Percentiles rank a stretch among this genome's conserved stretches.
phyloP scores from a whole-genome alignment of 2,329 filamentous ascomycete genomes.

The Apiospora hydei region DNA sequence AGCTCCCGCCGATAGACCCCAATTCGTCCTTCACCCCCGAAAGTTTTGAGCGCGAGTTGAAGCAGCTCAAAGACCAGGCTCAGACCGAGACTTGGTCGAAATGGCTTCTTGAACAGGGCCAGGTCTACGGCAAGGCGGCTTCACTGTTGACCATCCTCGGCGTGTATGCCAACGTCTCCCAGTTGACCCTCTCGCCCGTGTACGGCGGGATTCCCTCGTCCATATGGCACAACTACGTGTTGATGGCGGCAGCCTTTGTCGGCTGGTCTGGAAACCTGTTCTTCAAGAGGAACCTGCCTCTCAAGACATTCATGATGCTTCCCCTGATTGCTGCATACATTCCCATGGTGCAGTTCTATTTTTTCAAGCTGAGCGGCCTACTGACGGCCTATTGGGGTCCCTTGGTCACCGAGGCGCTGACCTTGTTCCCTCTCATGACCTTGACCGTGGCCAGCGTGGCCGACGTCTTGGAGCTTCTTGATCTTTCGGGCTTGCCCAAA shows the following conservation, averaged over 20 bases:
- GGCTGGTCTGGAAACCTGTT: constrained; percentile 75
- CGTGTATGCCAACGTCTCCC: constrained; percentile 72
- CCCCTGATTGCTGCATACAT: constrained; percentile 79
- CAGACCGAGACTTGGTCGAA: constrained; percentile 43
- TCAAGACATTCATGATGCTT: constrained; percentile 61
- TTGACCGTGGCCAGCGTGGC: constrained; percentile 70
- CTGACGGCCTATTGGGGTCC: constrained; percentile 78
- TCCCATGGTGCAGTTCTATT: constrained; percentile 73
- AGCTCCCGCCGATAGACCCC: constrained; percentile 37
- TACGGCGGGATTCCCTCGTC: constrained; percentile 85
- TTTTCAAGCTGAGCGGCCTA: constrained; percentile 70
- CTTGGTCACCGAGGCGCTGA: constrained; percentile 74
- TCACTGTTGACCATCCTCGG: constrained; percentile 65
- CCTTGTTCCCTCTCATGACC: constrained; percentile 73
- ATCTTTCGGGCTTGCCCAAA: constrained; percentile 61
- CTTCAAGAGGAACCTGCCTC: constrained; percentile 56
- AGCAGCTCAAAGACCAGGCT: constrained; percentile 52
- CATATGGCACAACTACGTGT: constrained; percentile 72
- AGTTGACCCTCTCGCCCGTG: constrained; percentile 81
- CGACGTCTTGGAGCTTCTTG: constrained; percentile 67
- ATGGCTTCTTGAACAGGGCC: constrained; percentile 45
- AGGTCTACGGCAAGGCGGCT: constrained; percentile 50
- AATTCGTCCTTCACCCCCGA: constrained; percentile 54
- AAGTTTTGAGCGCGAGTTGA: constrained; percentile 62
- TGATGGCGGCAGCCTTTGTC: constrained; percentile 71